Base-by-base conservation (phyloP, 768 basidiomycete species). In the Leccinellum albellum region DNA sequence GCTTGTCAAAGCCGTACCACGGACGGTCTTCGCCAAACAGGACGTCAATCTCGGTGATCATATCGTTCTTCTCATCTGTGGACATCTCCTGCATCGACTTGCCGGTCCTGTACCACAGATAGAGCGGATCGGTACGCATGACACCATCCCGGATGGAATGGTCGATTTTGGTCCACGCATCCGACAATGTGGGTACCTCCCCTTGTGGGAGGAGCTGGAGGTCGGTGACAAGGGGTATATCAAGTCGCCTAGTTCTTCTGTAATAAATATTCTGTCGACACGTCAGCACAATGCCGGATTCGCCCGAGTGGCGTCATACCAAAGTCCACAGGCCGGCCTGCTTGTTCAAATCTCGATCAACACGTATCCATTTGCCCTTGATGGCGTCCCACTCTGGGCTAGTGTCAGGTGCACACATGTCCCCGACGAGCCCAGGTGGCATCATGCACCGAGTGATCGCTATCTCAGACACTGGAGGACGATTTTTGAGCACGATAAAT, bases 41-140 rank as follows among this genome's bases (percentile, higher is more conserved):
- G 3, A 98, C 79, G 66, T 98, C 95, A n/a, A 98, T 60, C 70
- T 98, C 94, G 1, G 94, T 98, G 64, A 98, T 83, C 24, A 94
- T 74, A 44, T 86, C 76, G 32, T 77, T 67, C 58, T 79, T 78
- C 62, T 88, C 82, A 40, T 79, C 78, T 9, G 75, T 53, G n/a
- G 73, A 75, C 82, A 91, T 85, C 21, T 86, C 78, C 15, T 74
- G 74, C 35, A 83, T 74, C 1, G 86, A 82, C 65, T 89, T 88
- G 7, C 84, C 87, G 9, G 78, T 71, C 61, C 80, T 81, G 74
- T 93, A 95, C 91, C 93, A 97, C 20, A 96, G 65, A 67, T 76
- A 88, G 13, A 90, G 74, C 3, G 85, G 80, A 23, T 82, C 68
- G 7, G 81, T 69, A 15, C 79, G 75, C 45, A 76, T 70, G 33